Conservation (phyloP, 345 rosid species). For the Crucihimalaya himalaica region DNA sequence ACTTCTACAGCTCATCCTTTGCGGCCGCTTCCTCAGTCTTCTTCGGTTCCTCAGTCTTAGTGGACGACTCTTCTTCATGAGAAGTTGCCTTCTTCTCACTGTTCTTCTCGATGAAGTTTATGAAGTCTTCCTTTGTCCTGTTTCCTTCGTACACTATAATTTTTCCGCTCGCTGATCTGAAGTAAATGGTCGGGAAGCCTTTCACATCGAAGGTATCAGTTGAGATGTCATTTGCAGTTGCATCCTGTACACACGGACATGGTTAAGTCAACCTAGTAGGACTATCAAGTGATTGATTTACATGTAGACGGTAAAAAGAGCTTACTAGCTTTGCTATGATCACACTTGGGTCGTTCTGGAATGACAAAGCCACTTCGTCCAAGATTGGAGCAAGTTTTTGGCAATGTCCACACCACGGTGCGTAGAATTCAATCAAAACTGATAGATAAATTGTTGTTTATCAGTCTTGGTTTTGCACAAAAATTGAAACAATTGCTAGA, state of each 20-base stretch:
- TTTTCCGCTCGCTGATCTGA: conserved; percentile 72
- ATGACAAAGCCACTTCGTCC: conserved; percentile 87
- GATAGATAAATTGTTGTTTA: background rate
- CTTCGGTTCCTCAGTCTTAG: conserved; percentile 30
- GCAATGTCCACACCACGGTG: conserved; percentile 99
- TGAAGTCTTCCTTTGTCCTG: conserved; percentile 81
- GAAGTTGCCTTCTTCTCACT: conserved; percentile 47
- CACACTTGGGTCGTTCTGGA: conserved; percentile 57
- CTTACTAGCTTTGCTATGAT: conserved; percentile 87
- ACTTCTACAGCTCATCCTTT: conserved; percentile 69
- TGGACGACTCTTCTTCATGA: conserved; percentile 30
- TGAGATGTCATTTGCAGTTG: conserved; percentile 81
- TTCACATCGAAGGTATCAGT: conserved; percentile 65
- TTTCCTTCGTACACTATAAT: conserved; percentile 62
- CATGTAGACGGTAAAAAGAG: background rate
- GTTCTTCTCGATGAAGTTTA: conserved; percentile 83
- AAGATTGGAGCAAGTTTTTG: conserved; percentile 86
- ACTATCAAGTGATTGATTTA: background rate
- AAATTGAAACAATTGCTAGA: background rate
- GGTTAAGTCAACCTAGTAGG: background rate
- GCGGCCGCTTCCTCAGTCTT: conserved; percentile 28
- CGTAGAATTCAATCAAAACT: conserved; percentile 92
- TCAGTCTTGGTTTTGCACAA: conserved; percentile 12
- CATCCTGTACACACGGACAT: conserved; percentile 52
- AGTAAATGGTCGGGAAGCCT: conserved; percentile 87